Evolutionary conservation across 1,139 yeast genomes (phyloP).

Genomic region (Debaryomycetaceae sp.): DNA sequence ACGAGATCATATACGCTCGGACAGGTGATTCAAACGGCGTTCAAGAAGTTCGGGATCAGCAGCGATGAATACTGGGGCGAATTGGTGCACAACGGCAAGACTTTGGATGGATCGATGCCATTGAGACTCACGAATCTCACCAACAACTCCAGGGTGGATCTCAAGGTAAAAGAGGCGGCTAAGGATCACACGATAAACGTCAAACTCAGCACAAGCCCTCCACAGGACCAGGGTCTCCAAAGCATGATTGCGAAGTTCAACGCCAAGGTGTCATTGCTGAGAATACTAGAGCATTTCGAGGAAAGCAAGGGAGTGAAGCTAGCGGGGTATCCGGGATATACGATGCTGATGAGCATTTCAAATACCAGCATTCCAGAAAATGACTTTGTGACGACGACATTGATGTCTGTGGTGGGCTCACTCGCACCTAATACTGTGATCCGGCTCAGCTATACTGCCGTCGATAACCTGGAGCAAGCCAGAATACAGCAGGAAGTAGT

Average conservation of each 20-base stretch:
- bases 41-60: conserved; percentile 24
- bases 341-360: conserved; percentile 4
- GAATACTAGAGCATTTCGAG: conserved; percentile 12
- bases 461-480: not conserved
- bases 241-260: conserved; percentile 9
- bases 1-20: conserved; percentile 23
- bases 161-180: conserved; percentile 14
- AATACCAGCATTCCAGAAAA: conserved; percentile 8
- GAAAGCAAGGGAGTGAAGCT: conserved; percentile 1
- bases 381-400: conserved; percentile 7
- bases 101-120: conserved; percentile 30
- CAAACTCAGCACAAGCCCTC: conserved; percentile 18
- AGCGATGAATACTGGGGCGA: conserved; percentile 18
- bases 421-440: conserved; percentile 14
- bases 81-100: conserved; percentile 25
- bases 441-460: conserved; percentile 16
- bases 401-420: conserved; percentile 14
- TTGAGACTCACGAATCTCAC: conserved; percentile 30
- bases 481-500: conserved; percentile 19
- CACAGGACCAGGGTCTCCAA: conserved; percentile 10
- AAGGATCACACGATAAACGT: conserved; percentile 18
- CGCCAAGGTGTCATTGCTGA: conserved; percentile 8
- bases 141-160: conserved; percentile 29
- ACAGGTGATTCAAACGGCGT: conserved; percentile 23
- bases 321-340: conserved; percentile 3